Evolutionary conservation across 768 basidiomycete species (phyloP).

Genomic region (Amanita brunnescens): DNA sequence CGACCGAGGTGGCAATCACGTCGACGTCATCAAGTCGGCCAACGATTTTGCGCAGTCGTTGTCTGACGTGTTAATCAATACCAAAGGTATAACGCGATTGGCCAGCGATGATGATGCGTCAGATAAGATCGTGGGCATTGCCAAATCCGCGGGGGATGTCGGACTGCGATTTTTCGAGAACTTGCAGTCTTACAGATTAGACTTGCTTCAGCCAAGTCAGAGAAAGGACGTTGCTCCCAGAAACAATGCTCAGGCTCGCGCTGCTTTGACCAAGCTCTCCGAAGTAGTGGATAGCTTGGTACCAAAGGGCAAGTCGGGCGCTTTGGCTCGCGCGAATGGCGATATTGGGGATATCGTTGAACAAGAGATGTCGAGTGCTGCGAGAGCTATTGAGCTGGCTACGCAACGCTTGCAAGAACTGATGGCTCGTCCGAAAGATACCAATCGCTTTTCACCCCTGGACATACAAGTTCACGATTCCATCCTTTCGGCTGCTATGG

Average conservation of each 20-base stretch:
- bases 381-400: constrained; percentile 87
- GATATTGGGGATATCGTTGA: constrained; percentile 96
- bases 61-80: constrained; percentile 85
- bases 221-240: constrained; percentile 84
- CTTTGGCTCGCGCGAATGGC: constrained; percentile 72
- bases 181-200: constrained; percentile 91
- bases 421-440: constrained; percentile 85
- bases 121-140: constrained; percentile 81
- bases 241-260: constrained; percentile 81
- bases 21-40: constrained; percentile 95
- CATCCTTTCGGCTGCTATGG: constrained; percentile 87
- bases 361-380: constrained; percentile 91
- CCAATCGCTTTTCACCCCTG: constrained; percentile 78
- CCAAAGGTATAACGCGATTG: constrained; percentile 93
- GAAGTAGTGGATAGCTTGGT: constrained; percentile 80
- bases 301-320: constrained; percentile 71
- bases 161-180: constrained; percentile 92
- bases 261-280: constrained; percentile 75
- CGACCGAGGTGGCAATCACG: constrained; percentile 87
- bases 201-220: constrained; percentile 63
- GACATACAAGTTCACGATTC: constrained; percentile 98
- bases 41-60: constrained; percentile 94
- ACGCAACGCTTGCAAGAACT: constrained; percentile 86
- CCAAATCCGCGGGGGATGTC: constrained; percentile 80
- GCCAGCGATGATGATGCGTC: constrained; percentile 86